Conservation (phyloP, 192 early-diverging fungal species). For the Coemansia sp. region DNA sequence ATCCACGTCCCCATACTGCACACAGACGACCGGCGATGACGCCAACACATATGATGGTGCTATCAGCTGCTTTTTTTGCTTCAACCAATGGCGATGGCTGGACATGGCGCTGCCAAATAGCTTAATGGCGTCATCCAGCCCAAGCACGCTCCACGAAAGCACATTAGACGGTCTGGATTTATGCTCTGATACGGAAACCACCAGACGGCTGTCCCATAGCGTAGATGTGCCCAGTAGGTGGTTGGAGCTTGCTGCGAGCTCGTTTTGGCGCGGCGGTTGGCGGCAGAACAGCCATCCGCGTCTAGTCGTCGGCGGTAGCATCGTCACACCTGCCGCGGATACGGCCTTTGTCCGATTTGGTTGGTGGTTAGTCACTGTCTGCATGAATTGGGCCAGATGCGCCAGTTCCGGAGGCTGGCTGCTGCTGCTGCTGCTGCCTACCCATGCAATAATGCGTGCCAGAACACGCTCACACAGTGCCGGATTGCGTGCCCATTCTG, state of each 20-base stretch:
- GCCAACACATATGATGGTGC: slow-evolving; percentile 19
- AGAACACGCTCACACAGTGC: slow-evolving; percentile 46
- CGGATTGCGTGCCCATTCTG: slow-evolving; percentile 23
- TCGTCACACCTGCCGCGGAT: slow-evolving; percentile 27
- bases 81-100: slow-evolving; percentile 18
- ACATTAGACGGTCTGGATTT: neutral
- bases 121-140: slow-evolving; percentile 24
- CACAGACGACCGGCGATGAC: slow-evolving; percentile 31
- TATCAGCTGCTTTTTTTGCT: neutral
- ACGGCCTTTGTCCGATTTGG: neutral
- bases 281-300: slow-evolving; percentile 44
- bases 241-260: slow-evolving; percentile 7
- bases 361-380: neutral
- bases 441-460: slow-evolving; percentile 29
- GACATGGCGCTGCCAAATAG: slow-evolving; percentile 12
- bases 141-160: slow-evolving; percentile 24
- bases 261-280: slow-evolving; percentile 31
- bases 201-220: slow-evolving; percentile 41
- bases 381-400: slow-evolving; percentile 25
- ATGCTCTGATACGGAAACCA: neutral
- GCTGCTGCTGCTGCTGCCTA: slow-evolving; percentile 25
- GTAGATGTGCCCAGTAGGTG: slow-evolving; percentile 10
- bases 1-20: neutral
- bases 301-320: slow-evolving; percentile 23
- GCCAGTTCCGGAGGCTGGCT: slow-evolving; percentile 41